Evolutionary conservation across 257 asterid genomes (phyloP), one percentile per base, ranked within the genome.

Genomic region (Plectranthus barbatus): DNA sequence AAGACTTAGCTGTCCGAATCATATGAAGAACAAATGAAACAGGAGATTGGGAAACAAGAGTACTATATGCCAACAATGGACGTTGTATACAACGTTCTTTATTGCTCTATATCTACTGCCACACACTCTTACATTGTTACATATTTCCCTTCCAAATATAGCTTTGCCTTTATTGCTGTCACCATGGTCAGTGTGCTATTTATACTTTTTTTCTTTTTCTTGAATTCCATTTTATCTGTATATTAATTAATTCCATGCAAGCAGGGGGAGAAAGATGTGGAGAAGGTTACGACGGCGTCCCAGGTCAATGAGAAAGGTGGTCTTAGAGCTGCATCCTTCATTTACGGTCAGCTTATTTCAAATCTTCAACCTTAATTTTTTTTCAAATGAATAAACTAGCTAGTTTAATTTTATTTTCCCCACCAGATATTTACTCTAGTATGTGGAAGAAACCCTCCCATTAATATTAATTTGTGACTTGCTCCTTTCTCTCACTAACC

Each of bases 241-340:
- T 19, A 52, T n/a, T n/a, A n/a, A n/a, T n/a, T n/a, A n/a, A n/a
- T 57, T 11, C n/a, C 33, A 65, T 66, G 76, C 34, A 40, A 12
- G 39, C 64, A 81, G 91, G 93, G 60, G 17, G 88, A 73, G 24
- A 86, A 72, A 14, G 79, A 77, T 18, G 42, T 61, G 6, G 85
- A 60, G 68, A 31, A 57, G 11, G 78, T 55, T 40, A 68, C 23
- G 41, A 61, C n/a, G 34, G 36, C 68, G 9, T 12, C 67, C 11
- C 29, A 72, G 20, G 48, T 8, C 37, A 69, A 77, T 54, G 69
- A 67, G 42, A 87, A 81, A 74, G 97, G 97, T 15, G 97, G 95
- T 37, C 81, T 85, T 59, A 68, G 66, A 71, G 95, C 97, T 33
- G 57, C 92, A 54, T 59, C 69, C 41, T 90, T 90, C 74, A 60